These are phyloP conservation scores for Nicotiana noctiflora DNA, from an alignment of 257 asterid genomes.

Conservation along the genomic window DNA sequence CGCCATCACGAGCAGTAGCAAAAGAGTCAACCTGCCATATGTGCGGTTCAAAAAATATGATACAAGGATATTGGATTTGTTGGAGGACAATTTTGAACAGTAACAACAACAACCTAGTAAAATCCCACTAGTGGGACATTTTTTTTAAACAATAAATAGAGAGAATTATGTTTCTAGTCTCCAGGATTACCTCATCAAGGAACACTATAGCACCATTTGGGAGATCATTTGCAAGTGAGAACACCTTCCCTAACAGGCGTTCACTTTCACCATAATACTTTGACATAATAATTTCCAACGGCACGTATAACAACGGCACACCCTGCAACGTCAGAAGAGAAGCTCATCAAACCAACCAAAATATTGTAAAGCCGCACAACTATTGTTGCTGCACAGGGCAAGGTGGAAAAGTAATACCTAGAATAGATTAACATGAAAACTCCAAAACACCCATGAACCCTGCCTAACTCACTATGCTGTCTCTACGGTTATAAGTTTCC, in stretches of 20 bases:
- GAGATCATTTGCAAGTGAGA: constrained; percentile 83
- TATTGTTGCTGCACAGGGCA: neutral
- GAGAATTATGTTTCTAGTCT: neutral
- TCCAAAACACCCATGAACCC: neutral
- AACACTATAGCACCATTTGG: constrained; percentile 78
- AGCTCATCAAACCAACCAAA: neutral
- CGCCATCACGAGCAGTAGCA: constrained; percentile 90
- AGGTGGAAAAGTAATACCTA: neutral
- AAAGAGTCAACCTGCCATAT: constrained; percentile 78
- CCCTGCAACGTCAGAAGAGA: constrained; percentile 44
- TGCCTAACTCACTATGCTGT: neutral
- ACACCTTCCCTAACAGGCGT: constrained; percentile 81
- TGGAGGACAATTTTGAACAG: neutral
- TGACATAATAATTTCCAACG: constrained; percentile 88
- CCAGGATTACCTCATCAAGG: constrained; percentile 75
- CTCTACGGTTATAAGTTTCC: neutral
- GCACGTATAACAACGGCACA: constrained; percentile 80
- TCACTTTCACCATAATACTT: constrained; percentile 96
- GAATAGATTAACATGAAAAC: neutral
- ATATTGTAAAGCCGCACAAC: neutral
- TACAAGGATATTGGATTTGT: neutral
- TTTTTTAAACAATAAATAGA: neutral
- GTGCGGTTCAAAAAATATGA: neutral
- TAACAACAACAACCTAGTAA: too few species aligned
- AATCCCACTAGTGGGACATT: too few species aligned